Percentiles rank a stretch among this genome's conserved stretches.
These are phyloP conservation scores for Pseudomicrostroma phylloplanum DNA, from an alignment of 1,284 basidiomycete species.

Conservation along the genomic window DNA sequence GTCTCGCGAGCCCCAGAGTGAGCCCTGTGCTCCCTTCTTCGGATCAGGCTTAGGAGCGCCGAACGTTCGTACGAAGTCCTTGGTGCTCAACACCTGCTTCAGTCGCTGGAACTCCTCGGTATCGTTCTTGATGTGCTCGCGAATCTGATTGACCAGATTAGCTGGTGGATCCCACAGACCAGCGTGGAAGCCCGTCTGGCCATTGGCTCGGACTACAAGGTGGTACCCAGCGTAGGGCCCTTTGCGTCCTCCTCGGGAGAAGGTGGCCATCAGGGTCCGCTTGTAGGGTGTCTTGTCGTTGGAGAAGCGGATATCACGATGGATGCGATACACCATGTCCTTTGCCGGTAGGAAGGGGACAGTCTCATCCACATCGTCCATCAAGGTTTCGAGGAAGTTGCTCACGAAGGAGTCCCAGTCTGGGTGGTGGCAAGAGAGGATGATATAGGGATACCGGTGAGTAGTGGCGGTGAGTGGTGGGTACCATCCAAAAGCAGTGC, in stretches of 20 bases:
- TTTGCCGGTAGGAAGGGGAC: slow-evolving; percentile 11
- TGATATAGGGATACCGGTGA: not conserved
- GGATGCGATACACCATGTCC: slow-evolving; percentile 39
- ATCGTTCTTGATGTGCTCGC: slow-evolving; percentile 2
- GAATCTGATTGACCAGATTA: not conserved
- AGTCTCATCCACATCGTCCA: slow-evolving; percentile 30
- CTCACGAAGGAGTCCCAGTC: slow-evolving; percentile 15
- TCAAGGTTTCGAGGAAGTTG: slow-evolving; percentile 26
- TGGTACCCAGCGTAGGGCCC: slow-evolving; percentile 2
- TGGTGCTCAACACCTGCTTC: not conserved
- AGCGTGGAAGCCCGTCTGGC: not conserved
- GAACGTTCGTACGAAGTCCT: not conserved
- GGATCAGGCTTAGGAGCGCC: not conserved
- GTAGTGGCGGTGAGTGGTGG: not conserved
- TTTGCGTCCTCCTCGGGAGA: not conserved
- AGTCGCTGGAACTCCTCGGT: not conserved
- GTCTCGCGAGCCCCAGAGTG: slow-evolving; percentile 3
- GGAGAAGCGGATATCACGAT: slow-evolving; percentile 72
- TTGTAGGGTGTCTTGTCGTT: slow-evolving; percentile 93
- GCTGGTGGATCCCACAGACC: not conserved
- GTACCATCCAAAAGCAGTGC: not conserved
- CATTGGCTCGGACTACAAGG: not conserved
- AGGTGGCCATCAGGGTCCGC: slow-evolving; percentile 16
- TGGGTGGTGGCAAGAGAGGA: not conserved
- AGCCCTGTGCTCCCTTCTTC: not conserved